Conservation (phyloP, 441 rosid genomes). For the Isatis lusitanica region DNA sequence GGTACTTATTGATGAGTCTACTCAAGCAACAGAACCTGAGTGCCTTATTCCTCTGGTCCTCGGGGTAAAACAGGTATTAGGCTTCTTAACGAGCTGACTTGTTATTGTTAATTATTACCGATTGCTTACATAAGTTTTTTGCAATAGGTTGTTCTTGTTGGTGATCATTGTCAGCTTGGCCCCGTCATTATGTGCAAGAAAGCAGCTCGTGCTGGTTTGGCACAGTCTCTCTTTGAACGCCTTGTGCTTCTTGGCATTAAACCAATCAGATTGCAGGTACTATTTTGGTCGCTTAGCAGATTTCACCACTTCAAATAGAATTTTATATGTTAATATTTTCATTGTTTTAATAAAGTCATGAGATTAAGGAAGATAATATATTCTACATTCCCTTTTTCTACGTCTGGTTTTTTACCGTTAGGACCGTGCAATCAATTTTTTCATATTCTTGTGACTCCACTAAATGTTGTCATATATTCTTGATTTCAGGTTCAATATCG, state of each 20-base stretch:
- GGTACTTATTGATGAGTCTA: slow-evolving; percentile 99
- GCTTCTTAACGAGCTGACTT: slow-evolving; percentile 15
- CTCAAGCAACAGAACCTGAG: slow-evolving; percentile 99
- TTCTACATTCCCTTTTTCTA: background rate
- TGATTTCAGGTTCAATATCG: slow-evolving; percentile 89
- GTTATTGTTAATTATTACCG: background rate
- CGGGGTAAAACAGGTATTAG: slow-evolving; percentile 92
- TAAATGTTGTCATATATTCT: slow-evolving; percentile 2
- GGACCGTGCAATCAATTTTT: background rate
- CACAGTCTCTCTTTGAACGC: slow-evolving; percentile 98
- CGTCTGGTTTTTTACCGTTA: background rate
- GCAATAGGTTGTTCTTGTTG: slow-evolving; percentile 89
- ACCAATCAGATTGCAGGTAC: slow-evolving; percentile 99
- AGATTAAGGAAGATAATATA: background rate
- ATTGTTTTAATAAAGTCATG: background rate
- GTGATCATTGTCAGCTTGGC: slow-evolving; percentile 99
- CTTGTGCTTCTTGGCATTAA: slow-evolving; percentile 95
- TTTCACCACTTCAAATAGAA: background rate
- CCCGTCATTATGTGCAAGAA: slow-evolving; percentile 99
- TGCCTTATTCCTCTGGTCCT: slow-evolving; percentile 99
- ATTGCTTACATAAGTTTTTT: slow-evolving; percentile 33
- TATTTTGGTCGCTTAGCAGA: slow-evolving; percentile 15
- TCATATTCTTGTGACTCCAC: background rate
- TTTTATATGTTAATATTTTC: background rate
- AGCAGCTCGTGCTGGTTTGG: slow-evolving; percentile 99